These are phyloP conservation scores for Phialemonium atrogriseum DNA, from an alignment of 2,329 filamentous ascomycete species.

Conservation along the genomic window DNA sequence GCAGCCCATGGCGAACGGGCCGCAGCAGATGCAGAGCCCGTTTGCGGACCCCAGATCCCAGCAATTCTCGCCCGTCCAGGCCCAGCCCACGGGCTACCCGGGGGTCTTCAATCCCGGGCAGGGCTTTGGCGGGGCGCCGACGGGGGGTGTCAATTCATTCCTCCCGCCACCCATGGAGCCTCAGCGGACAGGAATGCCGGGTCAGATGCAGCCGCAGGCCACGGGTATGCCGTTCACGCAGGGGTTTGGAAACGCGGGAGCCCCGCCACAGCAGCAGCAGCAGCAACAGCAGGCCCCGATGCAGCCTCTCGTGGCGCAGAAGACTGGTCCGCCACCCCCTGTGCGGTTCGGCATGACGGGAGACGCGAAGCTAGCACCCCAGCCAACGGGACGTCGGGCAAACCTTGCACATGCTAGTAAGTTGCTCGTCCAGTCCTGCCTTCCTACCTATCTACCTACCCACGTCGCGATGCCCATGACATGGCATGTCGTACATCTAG, in stretches of 20 bases:
- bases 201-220: constrained; percentile 17
- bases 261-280: constrained; percentile 31
- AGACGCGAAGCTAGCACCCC: constrained; percentile 66
- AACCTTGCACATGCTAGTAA: constrained; percentile 94
- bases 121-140: constrained; percentile 32
- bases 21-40: constrained; percentile 31
- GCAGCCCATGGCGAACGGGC: constrained; percentile 29
- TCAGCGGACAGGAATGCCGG: constrained; percentile 46
- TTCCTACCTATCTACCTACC: no score
- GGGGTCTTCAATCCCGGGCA: no score
- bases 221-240: no score
- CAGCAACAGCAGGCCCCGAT: constrained; percentile 27
- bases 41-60: no score
- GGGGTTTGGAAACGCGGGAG: no score
- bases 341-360: constrained; percentile 78
- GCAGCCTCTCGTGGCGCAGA: constrained; percentile 58
- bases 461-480: no score
- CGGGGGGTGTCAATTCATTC: constrained; percentile 45
- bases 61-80: constrained; percentile 1
- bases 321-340: constrained; percentile 78
- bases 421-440: no score
- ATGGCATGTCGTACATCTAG: no score
- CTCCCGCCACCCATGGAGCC: constrained; percentile 53
- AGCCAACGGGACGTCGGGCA: constrained; percentile 81
- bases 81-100: constrained; percentile 1